Conservation (phyloP, 768 basidiomycete species). For the Pleurotus giganteus region DNA sequence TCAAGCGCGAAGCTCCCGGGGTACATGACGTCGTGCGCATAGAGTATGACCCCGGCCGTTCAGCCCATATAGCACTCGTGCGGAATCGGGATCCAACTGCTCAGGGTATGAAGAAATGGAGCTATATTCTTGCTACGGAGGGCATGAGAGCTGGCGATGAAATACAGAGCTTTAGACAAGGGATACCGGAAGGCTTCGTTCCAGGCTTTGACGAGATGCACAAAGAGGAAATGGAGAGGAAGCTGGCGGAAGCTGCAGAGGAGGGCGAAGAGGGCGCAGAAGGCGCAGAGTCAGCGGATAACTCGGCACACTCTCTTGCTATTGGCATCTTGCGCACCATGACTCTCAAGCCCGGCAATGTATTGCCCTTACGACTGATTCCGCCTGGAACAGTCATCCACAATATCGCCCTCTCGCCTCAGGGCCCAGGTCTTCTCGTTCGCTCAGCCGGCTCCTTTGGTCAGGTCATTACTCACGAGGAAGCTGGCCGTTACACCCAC, state of each 20-base stretch:
- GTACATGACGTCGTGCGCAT: constrained; percentile 89
- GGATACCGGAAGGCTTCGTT: constrained; percentile 75
- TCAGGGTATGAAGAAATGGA: constrained; percentile 62
- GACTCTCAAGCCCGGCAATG: constrained; percentile 89
- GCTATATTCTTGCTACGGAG: constrained; percentile 91
- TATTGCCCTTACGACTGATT: constrained; percentile 86
- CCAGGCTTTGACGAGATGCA: constrained; percentile 40
- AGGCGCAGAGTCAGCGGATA: constrained; percentile 15
- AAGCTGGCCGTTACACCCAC: constrained; percentile 68
- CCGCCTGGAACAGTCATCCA: constrained; percentile 92
- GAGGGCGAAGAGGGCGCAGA: constrained; percentile 13
- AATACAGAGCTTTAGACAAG: constrained; percentile 82
- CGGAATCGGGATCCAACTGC: constrained; percentile 54
- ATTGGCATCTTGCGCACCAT: constrained; percentile 80
- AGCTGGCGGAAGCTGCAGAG: constrained; percentile 13
- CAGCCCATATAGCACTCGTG: constrained; percentile 91
- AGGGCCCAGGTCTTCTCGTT: constrained; percentile 78
- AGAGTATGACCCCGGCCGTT: constrained; percentile 95
- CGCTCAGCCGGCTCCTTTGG: constrained; percentile 89
- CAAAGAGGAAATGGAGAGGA: constrained; percentile 16
- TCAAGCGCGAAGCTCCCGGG: constrained; percentile 73
- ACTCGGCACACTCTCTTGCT: constrained; percentile 63
- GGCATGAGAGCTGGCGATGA: constrained; percentile 85
- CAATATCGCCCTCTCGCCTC: constrained; percentile 72
- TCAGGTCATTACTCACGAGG: constrained; percentile 77